Evolutionary conservation across 208 protist genomes (phyloP), one percentile per base, ranked within the genome.

Genomic region (Leishmania lainsoni): DNA sequence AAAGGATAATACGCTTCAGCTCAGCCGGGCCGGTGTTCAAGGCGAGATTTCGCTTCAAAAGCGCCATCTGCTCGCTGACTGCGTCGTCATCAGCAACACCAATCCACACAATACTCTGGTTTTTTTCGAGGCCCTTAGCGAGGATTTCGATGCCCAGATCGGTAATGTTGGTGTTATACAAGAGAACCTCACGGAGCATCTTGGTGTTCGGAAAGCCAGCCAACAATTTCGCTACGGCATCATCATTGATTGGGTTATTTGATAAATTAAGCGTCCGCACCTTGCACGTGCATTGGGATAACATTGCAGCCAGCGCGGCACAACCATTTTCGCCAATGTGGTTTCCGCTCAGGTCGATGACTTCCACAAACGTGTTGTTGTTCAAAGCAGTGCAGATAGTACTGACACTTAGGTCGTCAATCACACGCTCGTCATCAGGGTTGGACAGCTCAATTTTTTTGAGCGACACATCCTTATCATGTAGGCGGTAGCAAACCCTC

Each of bases 241-340:
- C 35, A 65, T 96, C 89, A 73, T 94, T 85, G 54, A 96, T 90
- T 39, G 91, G 90, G 73, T 97, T 98, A 32, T 61, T 56, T 49
- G 81, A 80, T 12, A 97, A 74, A 73, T 89, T 81, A 16, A 97
- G 68, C 65, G 78, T 77, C 20, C 66, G 49, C 69, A 96, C 84
- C 29, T 75, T 85, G 84, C 87, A 96, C 56, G 80, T 75, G 48
- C 81, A 66, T n/a, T 89, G 52, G 5, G 80, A 32, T 20, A 97
- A 45, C n/a, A 92, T 75, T 20, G 76, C 82, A 32, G 87, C 90
- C 32, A 98, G 76, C 26, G 81, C 69, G 42, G 87, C 75, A 78
- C 91, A 95, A 32, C 91, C 92, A 1, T 83, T 86, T 22, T 45
- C 66, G 68, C 87, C 86, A 78, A 98, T 88, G 61, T 75, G 83